Conservation (phyloP, 177 flowering plant genomes). For the Vitis hybrid region DNA sequence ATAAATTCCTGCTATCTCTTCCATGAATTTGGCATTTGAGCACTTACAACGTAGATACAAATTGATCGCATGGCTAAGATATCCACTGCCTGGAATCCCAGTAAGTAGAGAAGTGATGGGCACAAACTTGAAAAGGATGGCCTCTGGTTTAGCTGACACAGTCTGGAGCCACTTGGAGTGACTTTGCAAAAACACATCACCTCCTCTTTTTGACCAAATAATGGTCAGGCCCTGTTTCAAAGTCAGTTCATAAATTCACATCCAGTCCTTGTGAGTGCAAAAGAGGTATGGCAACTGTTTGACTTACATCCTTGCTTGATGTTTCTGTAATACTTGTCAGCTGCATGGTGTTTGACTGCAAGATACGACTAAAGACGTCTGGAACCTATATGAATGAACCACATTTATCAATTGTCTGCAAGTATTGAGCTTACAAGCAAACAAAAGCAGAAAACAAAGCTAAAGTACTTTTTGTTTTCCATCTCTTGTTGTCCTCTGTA, state of each 20-base stretch:
- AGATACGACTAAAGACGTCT: slow-evolving; percentile 62
- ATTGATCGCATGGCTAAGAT: slow-evolving; percentile 94
- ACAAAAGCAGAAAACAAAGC: not conserved
- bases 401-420: not conserved
- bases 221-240: slow-evolving; percentile 66
- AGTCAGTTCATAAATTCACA: slow-evolving; percentile 8
- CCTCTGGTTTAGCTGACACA: slow-evolving; percentile 74
- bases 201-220: slow-evolving; percentile 87
- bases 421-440: not conserved
- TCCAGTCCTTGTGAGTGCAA: slow-evolving; percentile 1
- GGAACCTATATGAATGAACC: slow-evolving; percentile 59
- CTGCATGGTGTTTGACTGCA: slow-evolving; percentile 69
- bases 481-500: slow-evolving; percentile 52
- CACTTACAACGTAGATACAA: slow-evolving; percentile 83
- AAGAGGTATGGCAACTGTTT: not conserved
- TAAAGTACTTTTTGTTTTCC: slow-evolving; percentile 50
- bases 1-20: not conserved
- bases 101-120: slow-evolving; percentile 89
- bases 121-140: slow-evolving; percentile 76
- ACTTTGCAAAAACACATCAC: slow-evolving; percentile 54
- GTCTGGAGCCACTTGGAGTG: slow-evolving; percentile 86
- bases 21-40: slow-evolving; percentile 3
- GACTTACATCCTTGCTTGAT: slow-evolving; percentile 87
- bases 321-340: slow-evolving; percentile 65
- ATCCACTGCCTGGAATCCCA: slow-evolving; percentile 89